Percentiles rank a stretch among this genome's conserved stretches.
Evolutionary conservation across 345 rosid genomes (phyloP).

Genomic region (Arabidopsis suecica): DNA sequence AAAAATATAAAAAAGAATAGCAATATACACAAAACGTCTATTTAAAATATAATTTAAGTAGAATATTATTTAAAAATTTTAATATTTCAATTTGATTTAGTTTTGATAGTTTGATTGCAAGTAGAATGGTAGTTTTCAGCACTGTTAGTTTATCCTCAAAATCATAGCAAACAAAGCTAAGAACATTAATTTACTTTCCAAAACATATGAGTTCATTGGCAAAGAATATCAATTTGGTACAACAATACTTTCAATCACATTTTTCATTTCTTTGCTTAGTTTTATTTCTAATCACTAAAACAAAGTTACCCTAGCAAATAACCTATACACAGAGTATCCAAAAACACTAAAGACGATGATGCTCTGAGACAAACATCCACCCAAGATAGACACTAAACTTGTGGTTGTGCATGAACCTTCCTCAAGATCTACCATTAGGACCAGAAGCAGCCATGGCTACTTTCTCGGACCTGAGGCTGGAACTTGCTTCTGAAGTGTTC

Average conservation of each 20-base stretch:
- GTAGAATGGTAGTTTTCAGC: background rate
- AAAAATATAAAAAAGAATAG: background rate
- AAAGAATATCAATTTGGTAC: constrained; percentile 30
- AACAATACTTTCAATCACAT: constrained; percentile 33
- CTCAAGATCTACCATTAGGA: constrained; percentile 56
- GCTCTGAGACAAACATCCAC: constrained; percentile 22
- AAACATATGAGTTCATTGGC: constrained; percentile 18
- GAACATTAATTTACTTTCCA: constrained; percentile 6
- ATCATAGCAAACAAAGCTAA: constrained; percentile 1
- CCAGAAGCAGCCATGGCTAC: constrained; percentile 50
- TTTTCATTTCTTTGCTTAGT: constrained; percentile 26
- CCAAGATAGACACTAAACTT: constrained; percentile 18
- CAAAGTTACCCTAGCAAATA: constrained; percentile 33
- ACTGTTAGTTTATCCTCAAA: background rate
- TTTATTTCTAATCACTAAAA: constrained; percentile 38
- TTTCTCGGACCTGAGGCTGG: constrained; percentile 67
- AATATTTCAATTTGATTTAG: no score
- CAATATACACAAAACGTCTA: no score
- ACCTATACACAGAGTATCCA: constrained; percentile 38
- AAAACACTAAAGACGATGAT: constrained; percentile 31
- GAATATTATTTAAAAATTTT: no score
- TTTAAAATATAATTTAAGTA: no score
- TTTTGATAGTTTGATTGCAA: no score
- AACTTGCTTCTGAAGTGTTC: constrained; percentile 60
- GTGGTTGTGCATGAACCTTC: constrained; percentile 20